These are phyloP conservation scores for Penicillium roqueforti DNA, from an alignment of 495 filamentous ascomycete genomes.

Conservation along the genomic window DNA sequence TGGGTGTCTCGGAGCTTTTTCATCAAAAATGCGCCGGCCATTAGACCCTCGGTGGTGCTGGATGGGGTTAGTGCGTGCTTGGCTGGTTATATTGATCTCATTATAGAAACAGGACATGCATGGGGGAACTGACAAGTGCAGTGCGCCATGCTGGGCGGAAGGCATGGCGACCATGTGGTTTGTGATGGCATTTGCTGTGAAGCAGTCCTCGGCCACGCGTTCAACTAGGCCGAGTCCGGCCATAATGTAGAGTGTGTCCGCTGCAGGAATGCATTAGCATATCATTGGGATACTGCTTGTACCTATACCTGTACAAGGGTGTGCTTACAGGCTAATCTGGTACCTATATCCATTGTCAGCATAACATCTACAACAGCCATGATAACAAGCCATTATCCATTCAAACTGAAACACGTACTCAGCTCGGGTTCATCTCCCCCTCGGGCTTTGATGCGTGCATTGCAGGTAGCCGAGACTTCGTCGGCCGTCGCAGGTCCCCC, in stretches of 20 bases:
- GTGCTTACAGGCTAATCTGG: slow-evolving; percentile 22
- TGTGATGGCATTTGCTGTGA: slow-evolving; percentile 32
- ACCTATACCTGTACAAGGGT: background rate
- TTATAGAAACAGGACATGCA: background rate
- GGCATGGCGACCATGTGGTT: slow-evolving; percentile 33
- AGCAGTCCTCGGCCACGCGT: slow-evolving; percentile 24
- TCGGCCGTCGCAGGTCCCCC: slow-evolving; percentile 21
- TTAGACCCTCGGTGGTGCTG: slow-evolving; percentile 36
- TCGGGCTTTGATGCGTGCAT: slow-evolving; percentile 8
- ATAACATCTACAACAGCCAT: no score
- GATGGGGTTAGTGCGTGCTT: background rate
- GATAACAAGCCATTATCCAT: slow-evolving; percentile 3
- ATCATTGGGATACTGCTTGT: background rate
- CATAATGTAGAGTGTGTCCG: slow-evolving; percentile 37
- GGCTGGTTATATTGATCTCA: background rate
- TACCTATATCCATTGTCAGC: slow-evolving; percentile 11
- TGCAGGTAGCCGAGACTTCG: slow-evolving; percentile 23
- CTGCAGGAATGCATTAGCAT: slow-evolving; percentile 16
- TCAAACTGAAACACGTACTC: slow-evolving; percentile 14
- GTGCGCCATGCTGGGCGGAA: slow-evolving; percentile 35
- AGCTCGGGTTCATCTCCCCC: slow-evolving; percentile 15
- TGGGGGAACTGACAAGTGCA: slow-evolving; percentile 33
- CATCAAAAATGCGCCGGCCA: slow-evolving; percentile 36
- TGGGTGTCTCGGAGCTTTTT: slow-evolving; percentile 31
- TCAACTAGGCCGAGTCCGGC: slow-evolving; percentile 34